Evolutionary conservation across 148 eudicot species (phyloP).

Genomic region (Agrostemma githago): DNA sequence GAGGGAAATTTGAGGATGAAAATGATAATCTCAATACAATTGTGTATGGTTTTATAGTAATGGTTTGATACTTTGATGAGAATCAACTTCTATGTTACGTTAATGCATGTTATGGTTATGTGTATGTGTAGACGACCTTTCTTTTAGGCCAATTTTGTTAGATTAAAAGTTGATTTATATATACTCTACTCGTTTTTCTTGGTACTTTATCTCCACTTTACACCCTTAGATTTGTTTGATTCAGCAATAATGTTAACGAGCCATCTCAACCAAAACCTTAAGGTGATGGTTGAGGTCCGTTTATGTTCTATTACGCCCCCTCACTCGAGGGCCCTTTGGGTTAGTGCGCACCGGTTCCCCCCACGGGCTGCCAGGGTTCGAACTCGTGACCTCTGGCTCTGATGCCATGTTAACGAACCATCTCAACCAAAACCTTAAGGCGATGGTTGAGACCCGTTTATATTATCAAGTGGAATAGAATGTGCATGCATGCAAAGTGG

Average conservation of each 20-base stretch:
- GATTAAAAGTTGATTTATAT: not conserved
- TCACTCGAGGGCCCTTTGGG: too few species aligned
- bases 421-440: too few species aligned
- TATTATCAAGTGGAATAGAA: too few species aligned
- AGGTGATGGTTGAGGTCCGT: too few species aligned
- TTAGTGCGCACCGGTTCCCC: too few species aligned
- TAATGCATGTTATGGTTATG: not conserved
- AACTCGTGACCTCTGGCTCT: too few species aligned
- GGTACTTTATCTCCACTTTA: constrained; percentile 3
- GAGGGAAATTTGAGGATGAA: not conserved
- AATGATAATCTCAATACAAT: not conserved
- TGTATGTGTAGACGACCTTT: constrained; percentile 11
- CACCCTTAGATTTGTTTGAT: constrained; percentile 11
- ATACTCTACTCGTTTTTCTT: constrained; percentile 9
- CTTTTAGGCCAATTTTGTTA: constrained; percentile 11
- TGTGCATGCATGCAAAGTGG: too few species aligned
- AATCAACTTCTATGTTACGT: not conserved
- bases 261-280: too few species aligned
- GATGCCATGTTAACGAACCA: too few species aligned
- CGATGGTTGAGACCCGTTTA: too few species aligned
- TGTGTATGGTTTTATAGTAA: not conserved
- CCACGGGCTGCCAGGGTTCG: too few species aligned
- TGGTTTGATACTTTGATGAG: not conserved
- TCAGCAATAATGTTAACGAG: not conserved
- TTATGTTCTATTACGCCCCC: too few species aligned